These are phyloP conservation scores for Typha latifolia DNA, from an alignment of 176 grass and related monocot species.

Conservation along the genomic window DNA sequence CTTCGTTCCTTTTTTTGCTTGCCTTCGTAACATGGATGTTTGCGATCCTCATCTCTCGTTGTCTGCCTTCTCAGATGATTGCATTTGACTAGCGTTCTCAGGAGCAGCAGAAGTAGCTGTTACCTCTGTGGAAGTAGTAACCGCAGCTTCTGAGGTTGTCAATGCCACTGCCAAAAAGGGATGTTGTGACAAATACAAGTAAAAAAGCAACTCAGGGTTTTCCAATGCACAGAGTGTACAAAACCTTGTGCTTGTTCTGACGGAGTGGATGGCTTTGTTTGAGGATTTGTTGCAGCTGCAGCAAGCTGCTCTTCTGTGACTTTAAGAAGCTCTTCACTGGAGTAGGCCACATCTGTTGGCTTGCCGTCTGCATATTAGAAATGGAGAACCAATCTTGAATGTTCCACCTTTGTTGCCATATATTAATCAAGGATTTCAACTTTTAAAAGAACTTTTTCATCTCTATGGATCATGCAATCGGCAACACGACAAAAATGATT, in stretches of 20 bases:
- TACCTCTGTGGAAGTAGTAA: conserved; percentile 10
- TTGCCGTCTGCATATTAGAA: conserved; percentile 50
- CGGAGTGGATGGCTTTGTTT: conserved; percentile 18
- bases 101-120: conserved; percentile 6
- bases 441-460: neutral
- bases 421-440: neutral
- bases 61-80: conserved; percentile 35
- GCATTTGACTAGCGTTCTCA: conserved; percentile 13
- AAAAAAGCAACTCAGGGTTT: neutral
- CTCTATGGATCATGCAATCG: neutral
- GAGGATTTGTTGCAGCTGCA: conserved; percentile 39
- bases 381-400: conserved; percentile 4
- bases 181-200: conserved; percentile 5
- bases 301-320: conserved; percentile 70
- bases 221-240: neutral
- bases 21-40: no score
- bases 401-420: neutral
- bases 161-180: conserved; percentile 19
- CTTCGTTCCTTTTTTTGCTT: no score
- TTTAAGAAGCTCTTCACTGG: conserved; percentile 82
- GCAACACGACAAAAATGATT: no score
- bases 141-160: conserved; percentile 21
- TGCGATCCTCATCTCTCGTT: conserved; percentile 14
- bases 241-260: conserved; percentile 42
- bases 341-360: conserved; percentile 35